Conservation (phyloP, 2,329 filamentous ascomycete species). For the Aspergillus fumigatus region DNA sequence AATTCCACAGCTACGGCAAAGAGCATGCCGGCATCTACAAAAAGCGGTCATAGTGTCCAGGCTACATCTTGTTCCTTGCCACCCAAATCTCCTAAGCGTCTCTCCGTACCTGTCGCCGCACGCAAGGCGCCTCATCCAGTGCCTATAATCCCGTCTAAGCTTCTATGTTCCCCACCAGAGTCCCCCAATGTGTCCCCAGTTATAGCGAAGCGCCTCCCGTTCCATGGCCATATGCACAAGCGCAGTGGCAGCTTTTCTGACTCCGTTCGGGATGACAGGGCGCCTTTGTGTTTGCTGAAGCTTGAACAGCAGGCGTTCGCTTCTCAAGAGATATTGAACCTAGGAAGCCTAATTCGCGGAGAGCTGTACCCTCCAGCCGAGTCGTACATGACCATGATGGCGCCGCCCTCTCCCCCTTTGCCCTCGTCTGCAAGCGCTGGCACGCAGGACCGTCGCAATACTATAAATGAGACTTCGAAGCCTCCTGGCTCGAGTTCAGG, state of each 20-base stretch:
- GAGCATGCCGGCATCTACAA: slow-evolving; percentile 33
- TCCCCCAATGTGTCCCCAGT: slow-evolving; percentile 27
- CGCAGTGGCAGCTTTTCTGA: slow-evolving; percentile 85
- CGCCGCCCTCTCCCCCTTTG: slow-evolving; percentile 46
- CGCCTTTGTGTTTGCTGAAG: slow-evolving; percentile 48
- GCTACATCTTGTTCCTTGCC: slow-evolving; percentile 58
- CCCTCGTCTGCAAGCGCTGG: slow-evolving; percentile 23
- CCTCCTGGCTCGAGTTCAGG: slow-evolving; percentile 49
- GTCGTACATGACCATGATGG: slow-evolving; percentile 67
- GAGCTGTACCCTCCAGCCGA: slow-evolving; percentile 78
- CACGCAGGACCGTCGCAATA: slow-evolving; percentile 26
- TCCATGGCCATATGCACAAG: slow-evolving; percentile 60
- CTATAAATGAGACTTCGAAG: slow-evolving; percentile 24
- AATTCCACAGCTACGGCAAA: slow-evolving; percentile 32
- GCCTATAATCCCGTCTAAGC: slow-evolving; percentile 31
- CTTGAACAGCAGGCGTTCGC: slow-evolving; percentile 41
- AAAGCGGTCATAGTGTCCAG: slow-evolving; percentile 51
- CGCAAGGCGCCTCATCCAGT: slow-evolving; percentile 40
- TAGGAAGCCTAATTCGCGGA: slow-evolving; percentile 81
- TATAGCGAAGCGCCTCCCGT: slow-evolving; percentile 42
- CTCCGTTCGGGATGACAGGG: slow-evolving; percentile 66
- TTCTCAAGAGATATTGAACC: slow-evolving; percentile 61
- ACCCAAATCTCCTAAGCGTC: slow-evolving; percentile 41
- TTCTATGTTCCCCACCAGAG: slow-evolving; percentile 25
- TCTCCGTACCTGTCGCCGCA: slow-evolving; percentile 27